phyloP scores from a whole-genome alignment of 345 rosid genomes.

The Eucalyptus camaldulensis region DNA sequence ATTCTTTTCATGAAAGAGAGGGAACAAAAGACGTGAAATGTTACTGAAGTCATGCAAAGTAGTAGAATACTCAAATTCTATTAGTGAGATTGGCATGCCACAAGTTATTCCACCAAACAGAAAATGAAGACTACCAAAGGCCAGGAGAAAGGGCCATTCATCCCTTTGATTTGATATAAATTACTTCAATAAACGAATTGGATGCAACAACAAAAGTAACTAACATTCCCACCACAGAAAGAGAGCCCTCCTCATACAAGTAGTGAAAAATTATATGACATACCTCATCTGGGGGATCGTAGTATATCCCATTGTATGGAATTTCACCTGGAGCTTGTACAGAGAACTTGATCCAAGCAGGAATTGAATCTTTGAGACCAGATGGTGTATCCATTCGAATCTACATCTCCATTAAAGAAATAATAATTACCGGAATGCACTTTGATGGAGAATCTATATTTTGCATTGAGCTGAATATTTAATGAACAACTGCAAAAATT shows the following conservation, averaged over 20 bases:
- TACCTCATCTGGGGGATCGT: slow-evolving; percentile 95
- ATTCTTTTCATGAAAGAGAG: not conserved
- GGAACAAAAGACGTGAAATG: not conserved
- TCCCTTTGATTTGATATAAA: not conserved
- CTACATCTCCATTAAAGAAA: slow-evolving; percentile 15
- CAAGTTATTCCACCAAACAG: not conserved
- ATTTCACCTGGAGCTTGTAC: slow-evolving; percentile 94
- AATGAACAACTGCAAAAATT: not conserved
- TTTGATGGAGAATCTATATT: not conserved
- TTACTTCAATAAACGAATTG: not conserved
- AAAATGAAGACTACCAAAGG: not conserved
- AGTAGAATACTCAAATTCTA: not conserved
- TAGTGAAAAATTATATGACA: not conserved
- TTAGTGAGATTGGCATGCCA: not conserved
- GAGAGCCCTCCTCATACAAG: not conserved
- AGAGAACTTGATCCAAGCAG: slow-evolving; percentile 98
- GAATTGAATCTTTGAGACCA: slow-evolving; percentile 92
- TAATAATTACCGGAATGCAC: not conserved
- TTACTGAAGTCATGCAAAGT: not conserved
- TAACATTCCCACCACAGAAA: not conserved
- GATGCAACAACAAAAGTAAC: not conserved
- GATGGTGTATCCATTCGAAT: slow-evolving; percentile 93
- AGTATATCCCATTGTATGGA: slow-evolving; percentile 89
- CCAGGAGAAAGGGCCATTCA: not conserved
- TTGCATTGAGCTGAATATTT: not conserved